phyloP scores from a whole-genome alignment of 2,329 filamentous ascomycete species.

The Salinomyces thailandicus region DNA sequence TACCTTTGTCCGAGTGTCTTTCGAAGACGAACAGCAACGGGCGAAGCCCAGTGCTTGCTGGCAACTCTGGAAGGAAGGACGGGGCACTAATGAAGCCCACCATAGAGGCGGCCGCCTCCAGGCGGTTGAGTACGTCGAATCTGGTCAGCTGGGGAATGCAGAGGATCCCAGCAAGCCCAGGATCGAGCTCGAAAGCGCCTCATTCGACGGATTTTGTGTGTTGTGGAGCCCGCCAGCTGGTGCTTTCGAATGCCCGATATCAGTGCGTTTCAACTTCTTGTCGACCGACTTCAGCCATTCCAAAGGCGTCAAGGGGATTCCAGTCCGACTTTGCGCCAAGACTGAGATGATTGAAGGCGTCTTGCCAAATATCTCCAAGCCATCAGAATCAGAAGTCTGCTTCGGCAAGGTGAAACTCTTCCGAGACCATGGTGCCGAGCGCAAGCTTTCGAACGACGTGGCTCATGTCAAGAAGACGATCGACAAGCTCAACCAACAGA shows the following conservation, averaged over 20 bases:
- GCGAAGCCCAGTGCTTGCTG: constrained; percentile 73
- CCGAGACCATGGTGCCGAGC: constrained; percentile 87
- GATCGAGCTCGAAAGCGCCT: constrained; percentile 49
- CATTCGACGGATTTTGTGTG: constrained; percentile 89
- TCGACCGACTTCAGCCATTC: constrained; percentile 98
- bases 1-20: constrained; percentile 89
- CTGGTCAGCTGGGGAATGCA: constrained; percentile 44
- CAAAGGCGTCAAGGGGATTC: constrained; percentile 96
- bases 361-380: constrained; percentile 24
- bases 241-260: constrained; percentile 68
- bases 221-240: constrained; percentile 63
- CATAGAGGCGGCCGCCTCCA: constrained; percentile 85
- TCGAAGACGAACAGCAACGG: constrained; percentile 90
- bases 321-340: constrained; percentile 84
- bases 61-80: constrained; percentile 91
- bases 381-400: constrained; percentile 54
- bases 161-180: constrained; percentile 38
- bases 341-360: constrained; percentile 52
- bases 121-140: constrained; percentile 85
- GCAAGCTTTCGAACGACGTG: constrained; percentile 88
- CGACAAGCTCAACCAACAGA: constrained; percentile 91
- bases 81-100: constrained; percentile 91
- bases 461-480: constrained; percentile 94
- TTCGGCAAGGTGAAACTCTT: constrained; percentile 97
- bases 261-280: constrained; percentile 94